These are phyloP conservation scores for Microdochium bolleyi DNA, from an alignment of 2,329 filamentous ascomycete species.

Conservation along the genomic window DNA sequence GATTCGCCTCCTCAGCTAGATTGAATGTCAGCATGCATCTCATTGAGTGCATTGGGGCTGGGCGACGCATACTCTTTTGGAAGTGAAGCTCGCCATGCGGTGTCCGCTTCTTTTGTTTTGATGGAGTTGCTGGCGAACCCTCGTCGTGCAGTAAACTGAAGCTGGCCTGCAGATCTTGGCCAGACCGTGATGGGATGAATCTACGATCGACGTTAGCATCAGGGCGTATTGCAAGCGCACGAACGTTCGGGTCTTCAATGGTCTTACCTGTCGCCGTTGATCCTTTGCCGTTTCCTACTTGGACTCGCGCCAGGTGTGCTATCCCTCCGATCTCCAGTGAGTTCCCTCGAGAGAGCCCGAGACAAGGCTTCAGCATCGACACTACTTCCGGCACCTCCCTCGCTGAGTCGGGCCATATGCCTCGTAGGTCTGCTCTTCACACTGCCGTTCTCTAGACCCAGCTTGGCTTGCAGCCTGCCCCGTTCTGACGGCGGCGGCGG, in stretches of 20 bases:
- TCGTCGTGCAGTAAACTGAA: constrained; percentile 90
- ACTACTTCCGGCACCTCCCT: constrained; percentile 23
- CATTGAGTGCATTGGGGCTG: background rate
- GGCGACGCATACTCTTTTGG: constrained; percentile 64
- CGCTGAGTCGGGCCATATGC: constrained; percentile 24
- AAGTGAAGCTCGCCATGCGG: constrained; percentile 90
- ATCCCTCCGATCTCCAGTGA: constrained; percentile 42
- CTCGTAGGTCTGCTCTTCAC: constrained; percentile 19
- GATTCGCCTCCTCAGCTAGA: constrained; percentile 83
- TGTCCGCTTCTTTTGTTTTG: constrained; percentile 73
- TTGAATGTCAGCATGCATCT: constrained; percentile 11
- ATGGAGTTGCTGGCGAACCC: constrained; percentile 85
- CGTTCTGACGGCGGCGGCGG: constrained; percentile 36
- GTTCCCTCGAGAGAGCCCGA: constrained; percentile 40
- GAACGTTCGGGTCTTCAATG: background rate
- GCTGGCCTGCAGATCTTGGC: constrained; percentile 87
- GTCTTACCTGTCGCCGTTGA: constrained; percentile 52
- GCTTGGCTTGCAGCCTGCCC: constrained; percentile 31
- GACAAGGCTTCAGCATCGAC: constrained; percentile 44
- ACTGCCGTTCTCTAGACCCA: constrained; percentile 26
- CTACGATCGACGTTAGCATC: constrained; percentile 35
- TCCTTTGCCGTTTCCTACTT: constrained; percentile 49
- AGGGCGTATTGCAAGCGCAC: background rate
- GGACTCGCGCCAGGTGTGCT: constrained; percentile 46
- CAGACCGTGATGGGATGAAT: constrained; percentile 91